Evolutionary conservation across 2,329 filamentous ascomycete species (phyloP), one percentile per base, ranked within the genome.

Genomic region (Xylariaceae sp.): DNA sequence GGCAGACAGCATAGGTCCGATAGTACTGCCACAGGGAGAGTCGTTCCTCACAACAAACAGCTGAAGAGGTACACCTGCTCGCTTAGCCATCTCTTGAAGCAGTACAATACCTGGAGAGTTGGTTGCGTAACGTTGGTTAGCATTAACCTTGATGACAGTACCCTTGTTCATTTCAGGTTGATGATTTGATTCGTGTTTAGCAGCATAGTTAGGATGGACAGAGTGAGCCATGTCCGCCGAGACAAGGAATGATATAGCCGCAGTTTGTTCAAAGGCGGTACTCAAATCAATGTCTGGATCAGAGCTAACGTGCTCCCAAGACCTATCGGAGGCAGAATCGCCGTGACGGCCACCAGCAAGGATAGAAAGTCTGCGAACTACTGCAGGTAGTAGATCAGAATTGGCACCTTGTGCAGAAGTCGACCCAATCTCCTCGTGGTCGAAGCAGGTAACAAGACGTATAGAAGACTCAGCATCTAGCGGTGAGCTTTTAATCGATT

Each of bases 141-240:
- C 93, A 64, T 98, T 98, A 74, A 98, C 79, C 73, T 98, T 98
- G 74, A 98, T 90, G 37, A 97, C 92, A 4, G 88, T 88, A 41
- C 93, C 93, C 67, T 89, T 88, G 77, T 98, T 98, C 79, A 98
- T 94, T 68, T 91, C 85, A 5, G 93, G 93, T 55, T 88, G 82
- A 70, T 98, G 93, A 58, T 88, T 86, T 27, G 82, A 69, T 71
- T 98, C 93, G 69, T 97, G 95, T 69, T 97, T 97, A 57, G 72
- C 82, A 4, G 83, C 77, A 66, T 96, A 98, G 73, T 98, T 98
- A 46, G 93, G 93, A 67, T 98, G 89, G 12, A 98, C 84, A 5
- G 86, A 86, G 72, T 98, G 93, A 1, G 93, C 91, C 93, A 98
- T 97, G 65, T 98, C 93, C 42, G 93, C 93, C 5, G 89, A 95